Evolutionary conservation across 2,329 filamentous ascomycete genomes (phyloP), one percentile per base, ranked within the genome.

Genomic region (Fusarium burgessii): DNA sequence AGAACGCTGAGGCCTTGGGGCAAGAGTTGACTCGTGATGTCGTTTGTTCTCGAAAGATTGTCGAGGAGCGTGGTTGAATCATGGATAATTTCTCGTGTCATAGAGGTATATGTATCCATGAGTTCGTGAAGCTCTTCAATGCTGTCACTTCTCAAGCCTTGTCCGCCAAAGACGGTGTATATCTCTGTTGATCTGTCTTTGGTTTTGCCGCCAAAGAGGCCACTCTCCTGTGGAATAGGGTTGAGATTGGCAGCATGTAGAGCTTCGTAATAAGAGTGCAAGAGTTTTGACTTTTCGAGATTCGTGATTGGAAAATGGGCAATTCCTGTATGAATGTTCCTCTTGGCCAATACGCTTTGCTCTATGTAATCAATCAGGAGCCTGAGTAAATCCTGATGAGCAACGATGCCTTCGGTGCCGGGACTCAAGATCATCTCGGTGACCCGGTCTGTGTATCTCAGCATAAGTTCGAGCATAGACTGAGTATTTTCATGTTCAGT

Each of bases 111-210:
- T 18, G 60, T 63, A 20, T 32, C 27, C 3, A 36, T 18, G 7
- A 63, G 47, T 10, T 63, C 56, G 35, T 42, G 18, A 29, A 65
- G 62, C 17, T 65, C 62, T 32, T 55, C 15, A 23, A 65, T 15
- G 10, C 23, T 32, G 20, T 41, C 50, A n/a, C 57, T 23, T 33
- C 62, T 61, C 23, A 65, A 23, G 15, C 62, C 62, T 27, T 65
- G 62, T n/a, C 62, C 62, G 3, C 62, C 62, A 56, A 65, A 65
- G 38, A 65, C n/a, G 9, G 56, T 61, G 43, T 61, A 61, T 40
- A 65, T 56, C 23, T 17, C 15, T 12, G 32, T 25, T 33, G 42
- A 8, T 15, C 17, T 10, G 18, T 15, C 42, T 50, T 40, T 25
- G 18, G 49, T 29, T 23, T 20, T 29, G 40, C 27, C 40, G 17